Evolutionary conservation across 129 eudicot genomes (phyloP), one percentile per base, ranked within the genome.

Genomic region (Kitagawia praeruptora): DNA sequence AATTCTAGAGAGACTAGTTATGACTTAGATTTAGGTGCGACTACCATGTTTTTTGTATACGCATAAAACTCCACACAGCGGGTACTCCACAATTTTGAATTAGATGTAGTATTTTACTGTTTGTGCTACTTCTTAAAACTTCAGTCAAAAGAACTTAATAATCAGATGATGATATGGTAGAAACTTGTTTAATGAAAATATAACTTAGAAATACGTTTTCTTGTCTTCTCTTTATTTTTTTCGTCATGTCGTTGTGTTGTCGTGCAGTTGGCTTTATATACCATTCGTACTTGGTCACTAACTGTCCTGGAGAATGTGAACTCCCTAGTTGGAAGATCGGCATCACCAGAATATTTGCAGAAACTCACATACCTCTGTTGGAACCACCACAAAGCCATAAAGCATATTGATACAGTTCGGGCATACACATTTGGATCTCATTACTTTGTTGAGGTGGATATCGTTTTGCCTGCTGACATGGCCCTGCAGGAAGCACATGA

Each of bases 391-490:
- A 92, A 88, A 83, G 75, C 95, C 42, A 88, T 92, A 78, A 88
- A 82, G 69, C 97, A 92, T 79, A 92, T 89, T 2, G 95, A 92
- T 73, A 92, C 97, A 0, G 97, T 92, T 23, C 78, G 95, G 38
- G 97, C 95, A 2, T 92, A 92, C 83, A 92, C 97, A 7, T 92
- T 92, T 73, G 97, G 97, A 49, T 92, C 95, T 23, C 97, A 92
- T 81, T 92, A 91, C 84, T 91, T 91, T 81, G 93, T 87, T 4
- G 97, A 92, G 84, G 97, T 92, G 9, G 97, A 92, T 78, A 92
- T 92, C 27, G 96, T 91, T 13, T 77, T 91, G 71, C 93, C 96
- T 6, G 83, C 93, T 19, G 83, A 79, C 73, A 91, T 91, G 96
- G 91, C 89, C 54, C 61, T 91, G 81, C 91, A 85, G 80, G 91